These are phyloP conservation scores for Tarenaya hassleriana DNA, from an alignment of 345 rosid genomes.

Conservation along the genomic window DNA sequence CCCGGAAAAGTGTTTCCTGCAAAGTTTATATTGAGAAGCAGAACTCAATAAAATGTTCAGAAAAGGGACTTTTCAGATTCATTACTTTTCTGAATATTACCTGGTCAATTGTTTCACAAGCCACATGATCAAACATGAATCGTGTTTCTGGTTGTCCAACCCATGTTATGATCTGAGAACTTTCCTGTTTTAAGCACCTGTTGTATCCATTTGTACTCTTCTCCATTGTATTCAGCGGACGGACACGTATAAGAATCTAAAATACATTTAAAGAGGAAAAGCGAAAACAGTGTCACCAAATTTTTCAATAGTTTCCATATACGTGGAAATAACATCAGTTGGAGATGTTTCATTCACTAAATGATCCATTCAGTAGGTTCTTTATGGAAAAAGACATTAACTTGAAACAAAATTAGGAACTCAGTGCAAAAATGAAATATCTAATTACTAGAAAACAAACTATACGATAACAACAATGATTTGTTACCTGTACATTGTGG, in stretches of 20 bases:
- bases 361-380: too few relatives aligned
- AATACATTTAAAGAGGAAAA: background rate
- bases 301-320: too few relatives aligned
- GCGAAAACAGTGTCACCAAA: too few relatives aligned
- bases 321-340: too few relatives aligned
- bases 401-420: too few relatives aligned
- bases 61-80: too few relatives aligned
- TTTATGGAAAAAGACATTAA: too few relatives aligned
- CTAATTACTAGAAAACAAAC: background rate
- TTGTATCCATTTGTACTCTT: constrained; percentile 55
- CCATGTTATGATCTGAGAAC: constrained; percentile 70
- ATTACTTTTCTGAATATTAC: constrained; percentile 35
- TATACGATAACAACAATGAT: background rate
- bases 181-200: constrained; percentile 93
- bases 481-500: constrained; percentile 82
- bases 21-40: too few relatives aligned
- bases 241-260: constrained; percentile 75
- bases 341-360: too few relatives aligned
- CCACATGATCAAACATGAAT: constrained; percentile 83
- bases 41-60: too few relatives aligned
- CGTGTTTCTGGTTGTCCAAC: constrained; percentile 85
- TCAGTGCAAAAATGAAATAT: too few relatives aligned
- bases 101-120: constrained; percentile 93
- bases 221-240: constrained; percentile 87
- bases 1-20: constrained; percentile 69